phyloP scores from a whole-genome alignment of 176 grass and related monocot genomes.

The Sorghum bicolor region DNA sequence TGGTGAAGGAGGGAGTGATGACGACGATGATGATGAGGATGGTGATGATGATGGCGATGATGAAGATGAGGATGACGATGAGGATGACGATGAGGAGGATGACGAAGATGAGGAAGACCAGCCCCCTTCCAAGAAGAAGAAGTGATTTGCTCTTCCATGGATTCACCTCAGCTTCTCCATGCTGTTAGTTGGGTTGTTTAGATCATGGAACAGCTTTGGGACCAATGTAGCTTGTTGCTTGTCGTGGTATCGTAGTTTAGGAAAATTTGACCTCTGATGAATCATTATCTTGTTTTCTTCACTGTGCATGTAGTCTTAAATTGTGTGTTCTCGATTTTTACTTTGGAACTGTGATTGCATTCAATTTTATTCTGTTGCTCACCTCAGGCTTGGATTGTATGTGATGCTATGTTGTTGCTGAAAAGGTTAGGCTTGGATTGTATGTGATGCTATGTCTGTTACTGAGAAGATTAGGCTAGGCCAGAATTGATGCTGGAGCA shows the following conservation, averaged over 20 bases:
- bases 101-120: conserved; percentile 59
- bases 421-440: background rate
- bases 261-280: conserved; percentile 47
- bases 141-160: conserved; percentile 43
- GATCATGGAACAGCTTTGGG: conserved; percentile 38
- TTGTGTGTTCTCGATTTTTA: conserved; percentile 25
- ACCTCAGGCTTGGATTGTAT: background rate
- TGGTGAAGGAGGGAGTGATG: conserved; percentile 48
- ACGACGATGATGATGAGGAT: conserved; percentile 13
- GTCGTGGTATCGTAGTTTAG: conserved; percentile 39
- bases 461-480: background rate
- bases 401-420: background rate
- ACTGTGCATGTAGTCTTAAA: conserved; percentile 37
- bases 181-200: conserved; percentile 49
- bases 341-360: conserved; percentile 38
- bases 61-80: conserved; percentile 38
- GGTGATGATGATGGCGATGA: conserved; percentile 24
- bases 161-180: conserved; percentile 15
- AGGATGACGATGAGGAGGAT: conserved; percentile 39
- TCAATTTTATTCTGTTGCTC: conserved; percentile 30
- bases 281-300: conserved; percentile 25
- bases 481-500: no score
- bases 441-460: background rate
- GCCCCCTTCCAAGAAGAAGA: conserved; percentile 81
- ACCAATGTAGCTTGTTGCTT: conserved; percentile 34